Base-by-base conservation (phyloP, 371 early-diverging fungal species). In the Syncephalastrum contaminatum region DNA sequence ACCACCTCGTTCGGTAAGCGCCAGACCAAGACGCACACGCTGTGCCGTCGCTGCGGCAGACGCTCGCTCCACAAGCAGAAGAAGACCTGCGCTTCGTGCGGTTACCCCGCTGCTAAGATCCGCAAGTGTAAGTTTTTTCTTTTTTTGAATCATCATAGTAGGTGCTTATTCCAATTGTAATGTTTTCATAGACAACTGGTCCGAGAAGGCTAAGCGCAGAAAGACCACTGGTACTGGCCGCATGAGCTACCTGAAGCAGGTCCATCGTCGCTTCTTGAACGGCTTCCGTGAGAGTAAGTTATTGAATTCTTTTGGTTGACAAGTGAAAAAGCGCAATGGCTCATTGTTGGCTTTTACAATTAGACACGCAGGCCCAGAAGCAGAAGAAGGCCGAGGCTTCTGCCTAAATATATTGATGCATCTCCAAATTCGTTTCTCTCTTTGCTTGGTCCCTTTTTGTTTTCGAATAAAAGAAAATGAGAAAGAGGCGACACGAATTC, bases 1-100 rank as follows among this genome's bases (percentile, higher is more conserved):
- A 99, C 99, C 75, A 87, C 94, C 72, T 92, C 96, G 77, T 96
- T 99, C 86, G 99, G 99, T 93, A 99, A 96, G 85, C 94, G 97
- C 75, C 97, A 99, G 89, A 96, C 92, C 87, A 97, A 98, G 90
- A 91, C 98, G 64, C 99, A 98, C 93, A 91, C 92, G 52, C 85
- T 98, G 72, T 99, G 99, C 91, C 86, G 91, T 73, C 91, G 99
- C 70, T 99, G 99, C 84, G 99, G 99, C 55, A 88, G 88, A 67
- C 94, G 96, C 66, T 85, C 98, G 59, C 99, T 95, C 92, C 99
- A 99, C 90, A 96, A 94, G 89, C 98, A 99, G 84, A 99, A 98
- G 94, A 93, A 96, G 89, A 93, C 92, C 59, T 99, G 99, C 83
- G 93, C 99, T 67, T 90, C 91, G 75, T 99, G 99, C 85, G 99